Percentiles rank a stretch among this genome's conserved stretches.
These are phyloP conservation scores for Auxenochlorella pyrenoidosa DNA, from an alignment of 139 green algal genomes.

Conservation along the genomic window DNA sequence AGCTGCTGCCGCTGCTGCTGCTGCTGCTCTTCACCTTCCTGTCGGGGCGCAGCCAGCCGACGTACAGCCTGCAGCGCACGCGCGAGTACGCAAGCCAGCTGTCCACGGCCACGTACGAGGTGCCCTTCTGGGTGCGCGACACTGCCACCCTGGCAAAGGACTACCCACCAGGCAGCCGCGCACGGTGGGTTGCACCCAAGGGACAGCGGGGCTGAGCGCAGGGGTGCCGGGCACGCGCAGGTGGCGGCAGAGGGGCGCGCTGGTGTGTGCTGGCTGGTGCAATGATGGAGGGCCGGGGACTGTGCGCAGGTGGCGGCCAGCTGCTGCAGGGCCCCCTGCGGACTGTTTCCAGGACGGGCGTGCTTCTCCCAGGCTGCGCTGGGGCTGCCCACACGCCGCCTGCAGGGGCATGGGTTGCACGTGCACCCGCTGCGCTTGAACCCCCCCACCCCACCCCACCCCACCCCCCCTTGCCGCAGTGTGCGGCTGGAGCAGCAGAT, in stretches of 20 bases:
- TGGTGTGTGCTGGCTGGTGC: neutral
- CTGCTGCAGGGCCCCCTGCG: no score
- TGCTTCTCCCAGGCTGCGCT: neutral
- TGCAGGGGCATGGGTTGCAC: neutral
- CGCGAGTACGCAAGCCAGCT: slow-evolving; percentile 14
- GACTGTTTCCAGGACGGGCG: no score
- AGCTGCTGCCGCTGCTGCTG: slow-evolving; percentile 58
- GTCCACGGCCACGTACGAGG: slow-evolving; percentile 33
- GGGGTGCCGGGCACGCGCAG: neutral
- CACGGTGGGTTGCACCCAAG: slow-evolving; percentile 5
- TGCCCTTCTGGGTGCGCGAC: slow-evolving; percentile 43
- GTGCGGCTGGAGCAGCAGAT: slow-evolving; percentile 44
- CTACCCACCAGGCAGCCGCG: slow-evolving; percentile 29
- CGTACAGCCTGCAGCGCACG: slow-evolving; percentile 41
- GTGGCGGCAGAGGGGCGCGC: neutral
- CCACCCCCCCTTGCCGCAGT: neutral
- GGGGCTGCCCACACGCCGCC: no score
- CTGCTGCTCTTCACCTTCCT: slow-evolving; percentile 66
- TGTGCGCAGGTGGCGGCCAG: neutral
- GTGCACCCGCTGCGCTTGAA: neutral
- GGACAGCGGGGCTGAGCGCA: neutral
- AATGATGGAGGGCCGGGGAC: neutral
- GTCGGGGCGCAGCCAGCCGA: slow-evolving; percentile 9
- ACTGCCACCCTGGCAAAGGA: neutral
- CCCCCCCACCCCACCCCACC: neutral